phyloP scores from a whole-genome alignment of 352 stramenopile genomes.

The Phytophthora pisi region DNA sequence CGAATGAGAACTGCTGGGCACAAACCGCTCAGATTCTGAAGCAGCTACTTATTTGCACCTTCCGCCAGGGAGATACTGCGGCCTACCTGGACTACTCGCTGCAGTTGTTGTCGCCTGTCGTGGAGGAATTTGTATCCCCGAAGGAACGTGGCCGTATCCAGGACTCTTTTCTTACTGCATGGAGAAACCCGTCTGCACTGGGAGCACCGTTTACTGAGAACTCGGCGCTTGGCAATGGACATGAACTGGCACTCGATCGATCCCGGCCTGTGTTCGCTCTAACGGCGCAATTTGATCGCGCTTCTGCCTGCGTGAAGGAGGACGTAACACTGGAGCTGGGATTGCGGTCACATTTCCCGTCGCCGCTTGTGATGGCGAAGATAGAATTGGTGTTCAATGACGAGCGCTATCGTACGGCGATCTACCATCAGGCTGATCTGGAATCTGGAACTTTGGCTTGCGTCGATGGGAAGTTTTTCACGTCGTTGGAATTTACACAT shows the following conservation, averaged over 20 bases:
- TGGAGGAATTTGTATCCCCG: conserved; percentile 71
- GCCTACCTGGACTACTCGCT: conserved; percentile 82
- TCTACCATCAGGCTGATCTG: conserved; percentile 51
- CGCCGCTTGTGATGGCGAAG: conserved; percentile 57
- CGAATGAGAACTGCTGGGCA: conserved; percentile 74
- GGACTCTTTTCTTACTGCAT: conserved; percentile 67
- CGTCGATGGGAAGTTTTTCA: conserved; percentile 44
- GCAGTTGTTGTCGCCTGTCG: conserved; percentile 73
- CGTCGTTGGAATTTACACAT: conserved; percentile 57
- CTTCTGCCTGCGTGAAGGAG: conserved; percentile 74
- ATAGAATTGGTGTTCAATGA: conserved; percentile 80
- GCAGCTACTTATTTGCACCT: conserved; percentile 77
- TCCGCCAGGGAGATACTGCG: conserved; percentile 70
- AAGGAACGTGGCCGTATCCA: conserved; percentile 65
- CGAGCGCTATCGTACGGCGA: conserved; percentile 68
- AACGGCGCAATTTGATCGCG: conserved; percentile 61
- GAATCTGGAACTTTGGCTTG: conserved; percentile 13
- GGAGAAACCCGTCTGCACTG: conserved; percentile 50
- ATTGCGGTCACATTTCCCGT: conserved; percentile 65
- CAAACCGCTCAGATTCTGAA: conserved; percentile 77
- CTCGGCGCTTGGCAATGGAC: conserved; percentile 42
- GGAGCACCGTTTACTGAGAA: conserved; percentile 48
- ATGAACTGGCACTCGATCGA: conserved; percentile 60
- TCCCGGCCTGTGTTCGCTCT: conserved; percentile 58
- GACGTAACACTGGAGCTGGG: conserved; percentile 55